Percentiles rank a stretch among this genome's conserved stretches.
Evolutionary conservation across 331 rosid genomes (phyloP).

Genomic region (Spiraea crenata): DNA sequence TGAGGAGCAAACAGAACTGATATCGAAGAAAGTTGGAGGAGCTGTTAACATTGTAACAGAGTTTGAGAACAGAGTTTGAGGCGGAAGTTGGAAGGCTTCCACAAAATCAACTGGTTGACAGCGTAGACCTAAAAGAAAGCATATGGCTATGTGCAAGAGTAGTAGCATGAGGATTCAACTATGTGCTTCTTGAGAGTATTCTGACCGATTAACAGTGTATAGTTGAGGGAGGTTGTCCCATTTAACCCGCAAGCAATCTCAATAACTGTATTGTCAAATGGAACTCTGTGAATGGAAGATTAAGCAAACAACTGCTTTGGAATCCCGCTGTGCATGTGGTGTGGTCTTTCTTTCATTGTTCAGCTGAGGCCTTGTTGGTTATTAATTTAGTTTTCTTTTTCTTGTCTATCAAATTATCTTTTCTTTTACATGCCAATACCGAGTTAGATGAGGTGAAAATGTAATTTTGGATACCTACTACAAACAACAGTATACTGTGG

Average conservation of each 20-base stretch:
- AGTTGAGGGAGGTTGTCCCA: neutral
- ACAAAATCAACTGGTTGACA: neutral
- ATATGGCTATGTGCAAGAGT: neutral
- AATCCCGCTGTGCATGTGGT: too few relatives aligned
- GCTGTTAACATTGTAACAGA: neutral
- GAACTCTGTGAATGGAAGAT: neutral
- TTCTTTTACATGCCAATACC: too few relatives aligned
- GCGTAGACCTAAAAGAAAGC: too few relatives aligned
- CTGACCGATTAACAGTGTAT: slow-evolving; percentile 7
- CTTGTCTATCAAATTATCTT: neutral
- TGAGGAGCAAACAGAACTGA: slow-evolving; percentile 6
- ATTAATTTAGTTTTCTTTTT: neutral
- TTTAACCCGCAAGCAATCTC: neutral
- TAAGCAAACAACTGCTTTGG: neutral
- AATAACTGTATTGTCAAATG: neutral
- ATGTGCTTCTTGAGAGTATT: slow-evolving; percentile 2
- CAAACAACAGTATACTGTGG: too few relatives aligned
- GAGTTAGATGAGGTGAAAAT: too few relatives aligned
- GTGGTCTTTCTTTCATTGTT: neutral
- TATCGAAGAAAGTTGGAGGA: slow-evolving; percentile 2
- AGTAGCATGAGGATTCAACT: neutral
- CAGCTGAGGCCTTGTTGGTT: neutral
- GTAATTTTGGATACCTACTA: too few relatives aligned
- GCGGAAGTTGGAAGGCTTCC: slow-evolving; percentile 4
- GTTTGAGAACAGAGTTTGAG: slow-evolving; percentile 8